Evolutionary conservation across 768 basidiomycete species (phyloP), one percentile per base, ranked within the genome.

Genomic region (Lentinula guzmanii): DNA sequence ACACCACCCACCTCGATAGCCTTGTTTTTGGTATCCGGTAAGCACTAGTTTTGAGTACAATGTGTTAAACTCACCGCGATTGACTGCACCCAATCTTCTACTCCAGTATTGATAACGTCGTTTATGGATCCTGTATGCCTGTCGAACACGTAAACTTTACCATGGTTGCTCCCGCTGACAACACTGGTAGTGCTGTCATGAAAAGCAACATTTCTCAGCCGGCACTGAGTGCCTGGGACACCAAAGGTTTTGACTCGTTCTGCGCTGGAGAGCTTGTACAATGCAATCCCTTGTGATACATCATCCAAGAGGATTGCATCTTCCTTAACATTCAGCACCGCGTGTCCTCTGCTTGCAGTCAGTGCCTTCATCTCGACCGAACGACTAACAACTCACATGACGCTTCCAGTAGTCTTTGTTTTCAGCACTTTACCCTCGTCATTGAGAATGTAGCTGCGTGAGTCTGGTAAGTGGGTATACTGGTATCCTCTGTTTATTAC

Each of bases 141-240:
- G 48, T 60, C 58, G 15, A 60, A 60, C 3, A 50, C 33, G 33
- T 60, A 60, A 10, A 60, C 35, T 3, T n/a, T 39, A 13, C 58
- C 58, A 45, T 60, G 58, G 31, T 60, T 35, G 46, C 58, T 60
- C 3, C 58, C 58, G 34, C 28, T 60, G 7, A 60, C 16, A n/a
- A 60, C 34, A n/a, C 9, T 51, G 18, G 3, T 51, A 7, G 11
- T 13, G 6, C 45, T 28, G 16, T 60, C 58, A 18, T 33, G 45
- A 28, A 60, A 60, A 10, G 45, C 45, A 5, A 60, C 46, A 16
- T 60, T 34, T 28, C 34, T 48, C 13, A 24, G 9, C 21, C 58
- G 1, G 18, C 45, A 15, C 21, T 60, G 11, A 34, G 5, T 60
- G 15, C 13, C 5, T 3, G 45, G 31, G 2, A 60, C 58, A 9